Conservation (phyloP, 306 rosid genomes). For the Arachis stenosperma region DNA sequence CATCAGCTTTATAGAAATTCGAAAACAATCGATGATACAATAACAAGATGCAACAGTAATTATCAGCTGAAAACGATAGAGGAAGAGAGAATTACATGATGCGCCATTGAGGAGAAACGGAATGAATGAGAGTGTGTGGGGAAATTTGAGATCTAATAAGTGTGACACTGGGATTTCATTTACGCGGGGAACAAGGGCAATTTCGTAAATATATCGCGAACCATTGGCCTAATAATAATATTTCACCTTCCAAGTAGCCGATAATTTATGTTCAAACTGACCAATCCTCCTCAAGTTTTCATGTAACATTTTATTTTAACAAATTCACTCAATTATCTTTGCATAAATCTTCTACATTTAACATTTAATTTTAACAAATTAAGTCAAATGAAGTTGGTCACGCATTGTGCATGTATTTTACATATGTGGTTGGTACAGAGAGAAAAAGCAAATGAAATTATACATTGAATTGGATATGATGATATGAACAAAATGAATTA, state of each 20-base stretch:
- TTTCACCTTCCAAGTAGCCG: slow-evolving; percentile 34
- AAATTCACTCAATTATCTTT: not conserved
- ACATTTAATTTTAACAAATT: too few relatives aligned
- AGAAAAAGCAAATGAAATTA: too few relatives aligned
- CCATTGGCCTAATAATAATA: not conserved
- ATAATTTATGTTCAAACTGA: slow-evolving; percentile 34
- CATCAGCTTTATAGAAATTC: slow-evolving; percentile 1
- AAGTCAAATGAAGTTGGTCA: too few relatives aligned
- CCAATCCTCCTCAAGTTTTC: slow-evolving; percentile 28
- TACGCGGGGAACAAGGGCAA: slow-evolving; percentile 22
- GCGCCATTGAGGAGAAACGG: slow-evolving; percentile 42
- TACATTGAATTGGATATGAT: not conserved
- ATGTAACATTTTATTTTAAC: not conserved
- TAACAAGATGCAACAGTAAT: slow-evolving; percentile 1
- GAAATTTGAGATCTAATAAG: not conserved
- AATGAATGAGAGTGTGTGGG: slow-evolving; percentile 2
- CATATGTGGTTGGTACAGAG: too few relatives aligned
- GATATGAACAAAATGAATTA: not conserved
- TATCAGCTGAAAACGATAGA: slow-evolving; percentile 11
- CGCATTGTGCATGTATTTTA: too few relatives aligned
- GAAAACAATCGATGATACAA: slow-evolving; percentile 2
- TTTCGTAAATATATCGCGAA: slow-evolving; percentile 25
- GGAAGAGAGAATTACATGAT: slow-evolving; percentile 38
- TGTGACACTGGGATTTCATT: slow-evolving; percentile 5
- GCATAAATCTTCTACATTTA: not conserved